phyloP scores from a whole-genome alignment of 345 rosid species.

The Lumnitzera racemosa region DNA sequence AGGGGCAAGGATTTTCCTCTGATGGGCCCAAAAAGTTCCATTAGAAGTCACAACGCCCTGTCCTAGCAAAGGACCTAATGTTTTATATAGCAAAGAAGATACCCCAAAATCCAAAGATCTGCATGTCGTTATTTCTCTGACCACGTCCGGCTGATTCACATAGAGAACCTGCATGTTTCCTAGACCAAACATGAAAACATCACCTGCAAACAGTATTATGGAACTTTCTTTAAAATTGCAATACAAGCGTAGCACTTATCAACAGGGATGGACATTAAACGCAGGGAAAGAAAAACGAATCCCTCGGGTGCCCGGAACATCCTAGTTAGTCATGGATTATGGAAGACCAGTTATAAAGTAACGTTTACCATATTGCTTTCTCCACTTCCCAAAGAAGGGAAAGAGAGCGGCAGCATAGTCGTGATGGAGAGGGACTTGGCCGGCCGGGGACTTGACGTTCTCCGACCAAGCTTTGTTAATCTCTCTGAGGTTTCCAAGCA shows the following conservation, averaged over 20 bases:
- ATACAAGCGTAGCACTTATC: too few relatives aligned
- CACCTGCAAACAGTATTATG: conserved; percentile 3
- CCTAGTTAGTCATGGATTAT: too few relatives aligned
- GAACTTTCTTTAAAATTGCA: too few relatives aligned
- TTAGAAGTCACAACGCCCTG: conserved; percentile 24
- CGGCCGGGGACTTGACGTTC: background rate
- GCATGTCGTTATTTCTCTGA: conserved; percentile 20
- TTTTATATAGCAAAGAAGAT: conserved; percentile 18
- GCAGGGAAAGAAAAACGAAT: too few relatives aligned
- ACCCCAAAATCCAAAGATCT: conserved; percentile 25
- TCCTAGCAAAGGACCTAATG: conserved; percentile 21
- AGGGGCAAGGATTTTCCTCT: conserved; percentile 24
- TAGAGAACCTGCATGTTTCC: conserved; percentile 15
- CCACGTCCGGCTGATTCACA: conserved; percentile 11
- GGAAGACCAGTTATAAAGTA: too few relatives aligned
- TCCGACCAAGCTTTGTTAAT: background rate
- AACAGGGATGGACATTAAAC: too few relatives aligned
- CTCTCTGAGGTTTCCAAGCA: conserved; percentile 16
- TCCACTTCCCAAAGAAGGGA: conserved; percentile 11
- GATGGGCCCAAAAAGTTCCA: conserved; percentile 26
- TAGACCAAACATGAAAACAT: conserved; percentile 8
- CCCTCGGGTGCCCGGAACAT: too few relatives aligned
- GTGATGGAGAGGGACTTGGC: too few relatives aligned
- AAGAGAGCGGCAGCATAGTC: conserved; percentile 4
- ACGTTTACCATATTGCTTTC: conserved; percentile 2